phyloP scores from a whole-genome alignment of 257 asterid genomes.

The Solanum phureja region DNA sequence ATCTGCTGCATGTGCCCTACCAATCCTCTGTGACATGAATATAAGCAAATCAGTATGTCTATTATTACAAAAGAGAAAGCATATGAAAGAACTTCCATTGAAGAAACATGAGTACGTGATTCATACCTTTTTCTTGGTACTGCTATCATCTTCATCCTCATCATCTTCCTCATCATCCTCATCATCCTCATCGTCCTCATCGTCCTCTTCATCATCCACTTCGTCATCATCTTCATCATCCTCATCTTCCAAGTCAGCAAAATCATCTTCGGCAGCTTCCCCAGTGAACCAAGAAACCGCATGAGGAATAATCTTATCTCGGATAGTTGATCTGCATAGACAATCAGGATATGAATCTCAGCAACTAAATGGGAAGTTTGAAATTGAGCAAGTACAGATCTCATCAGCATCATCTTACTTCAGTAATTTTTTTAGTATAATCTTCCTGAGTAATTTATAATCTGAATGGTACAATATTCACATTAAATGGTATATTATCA shows the following conservation, averaged over 20 bases:
- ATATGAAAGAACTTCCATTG: neutral
- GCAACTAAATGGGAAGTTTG: neutral
- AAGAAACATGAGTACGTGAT: neutral
- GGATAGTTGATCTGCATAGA: conserved; percentile 60
- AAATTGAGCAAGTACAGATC: neutral
- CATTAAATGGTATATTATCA: neutral
- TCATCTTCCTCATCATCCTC: neutral
- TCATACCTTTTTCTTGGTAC: conserved; percentile 44
- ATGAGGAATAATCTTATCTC: conserved; percentile 84
- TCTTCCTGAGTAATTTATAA: neutral
- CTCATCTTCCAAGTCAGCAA: conserved; percentile 46
- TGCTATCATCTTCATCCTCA: conserved; percentile 22
- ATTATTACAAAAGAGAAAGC: neutral
- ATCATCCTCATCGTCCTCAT: conserved; percentile 21
- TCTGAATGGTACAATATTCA: neutral
- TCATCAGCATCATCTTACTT: neutral
- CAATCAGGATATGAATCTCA: neutral
- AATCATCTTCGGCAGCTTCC: conserved; percentile 72
- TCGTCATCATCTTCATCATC: conserved; percentile 19
- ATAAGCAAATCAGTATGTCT: neutral
- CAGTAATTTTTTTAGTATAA: neutral
- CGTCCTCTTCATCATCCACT: conserved; percentile 1
- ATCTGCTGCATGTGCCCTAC: conserved; percentile 38
- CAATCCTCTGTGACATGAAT: conserved; percentile 37
- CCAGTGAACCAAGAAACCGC: conserved; percentile 97